A percentile compares a stretch with the other conserved stretches of the same genome.
Conservation (phyloP, 2,329 filamentous ascomycete genomes). For the Thelonectria rubi region DNA sequence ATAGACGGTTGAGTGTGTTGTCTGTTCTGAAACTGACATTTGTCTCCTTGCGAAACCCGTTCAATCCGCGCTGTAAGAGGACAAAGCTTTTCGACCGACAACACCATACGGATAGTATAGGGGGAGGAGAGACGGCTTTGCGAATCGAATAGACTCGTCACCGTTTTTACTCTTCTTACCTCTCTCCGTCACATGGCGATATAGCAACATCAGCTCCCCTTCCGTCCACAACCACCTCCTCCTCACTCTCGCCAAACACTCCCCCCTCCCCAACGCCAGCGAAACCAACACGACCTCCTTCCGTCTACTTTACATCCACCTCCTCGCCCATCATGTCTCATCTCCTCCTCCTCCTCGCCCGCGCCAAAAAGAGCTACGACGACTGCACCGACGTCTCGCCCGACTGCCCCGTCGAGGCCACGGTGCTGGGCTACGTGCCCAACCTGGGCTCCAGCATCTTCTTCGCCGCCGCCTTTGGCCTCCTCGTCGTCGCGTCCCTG, state of each 20-base stretch:
- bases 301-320: neutral
- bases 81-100: neutral
- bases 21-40: neutral
- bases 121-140: neutral
- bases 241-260: neutral
- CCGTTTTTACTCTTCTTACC: neutral
- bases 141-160: neutral
- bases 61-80: neutral
- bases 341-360: slow-evolving; percentile 27
- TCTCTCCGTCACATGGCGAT: neutral
- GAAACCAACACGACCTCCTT: too few relatives aligned
- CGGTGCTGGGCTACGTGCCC: slow-evolving; percentile 65
- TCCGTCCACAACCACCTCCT: neutral
- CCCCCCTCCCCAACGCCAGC: too few relatives aligned
- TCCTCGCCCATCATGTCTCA: neutral
- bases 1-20: too few relatives aligned
- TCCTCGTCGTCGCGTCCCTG: slow-evolving; percentile 54
- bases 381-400: slow-evolving; percentile 49
- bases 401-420: slow-evolving; percentile 60
- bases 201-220: neutral
- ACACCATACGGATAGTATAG: neutral
- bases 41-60: neutral
- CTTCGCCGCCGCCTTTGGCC: slow-evolving; percentile 59
- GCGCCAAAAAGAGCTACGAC: slow-evolving; percentile 34
- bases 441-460: slow-evolving; percentile 65